Percentiles rank a stretch among this genome's conserved stretches.
Evolutionary conservation across 1,284 basidiomycete genomes (phyloP).

Genomic region (Melampsora americana): DNA sequence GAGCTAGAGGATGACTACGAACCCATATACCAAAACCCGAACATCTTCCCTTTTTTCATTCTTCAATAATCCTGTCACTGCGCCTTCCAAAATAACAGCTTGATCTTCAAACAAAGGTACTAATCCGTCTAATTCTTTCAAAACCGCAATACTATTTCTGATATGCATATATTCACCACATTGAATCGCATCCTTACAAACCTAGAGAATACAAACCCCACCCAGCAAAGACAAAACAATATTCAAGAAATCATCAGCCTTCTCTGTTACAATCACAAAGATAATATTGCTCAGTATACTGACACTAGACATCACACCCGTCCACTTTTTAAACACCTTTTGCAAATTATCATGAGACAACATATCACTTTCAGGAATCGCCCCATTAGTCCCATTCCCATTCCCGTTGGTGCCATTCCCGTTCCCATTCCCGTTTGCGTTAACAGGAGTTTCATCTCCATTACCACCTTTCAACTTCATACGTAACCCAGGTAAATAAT

Average conservation of each 20-base stretch:
- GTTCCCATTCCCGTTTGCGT: not conserved
- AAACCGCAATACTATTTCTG: constrained; percentile 82
- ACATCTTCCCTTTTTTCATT: constrained; percentile 65
- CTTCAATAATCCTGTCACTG: constrained; percentile 68
- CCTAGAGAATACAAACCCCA: constrained; percentile 67
- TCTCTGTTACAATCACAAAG: too few relatives aligned
- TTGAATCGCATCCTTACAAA: constrained; percentile 54
- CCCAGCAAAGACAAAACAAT: constrained; percentile 57
- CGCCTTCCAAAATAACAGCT: constrained; percentile 62
- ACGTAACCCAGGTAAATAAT: constrained; percentile 37
- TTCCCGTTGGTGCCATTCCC: too few relatives aligned
- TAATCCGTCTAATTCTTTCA: constrained; percentile 80
- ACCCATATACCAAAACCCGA: constrained; percentile 75
- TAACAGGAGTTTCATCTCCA: constrained; percentile 24
- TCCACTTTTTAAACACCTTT: constrained; percentile 42
- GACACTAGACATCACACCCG: constrained; percentile 33
- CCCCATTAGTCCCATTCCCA: too few relatives aligned
- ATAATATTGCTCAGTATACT: not conserved
- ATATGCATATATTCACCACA: constrained; percentile 81
- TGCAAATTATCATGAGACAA: constrained; percentile 37
- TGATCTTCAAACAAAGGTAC: constrained; percentile 69
- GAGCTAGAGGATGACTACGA: constrained; percentile 44
- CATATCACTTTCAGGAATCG: constrained; percentile 39
- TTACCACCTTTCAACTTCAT: constrained; percentile 34
- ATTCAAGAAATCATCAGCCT: constrained; percentile 13